These are phyloP conservation scores for Diaporthe longicolla DNA, from an alignment of 2,329 filamentous ascomycete species.

Conservation along the genomic window DNA sequence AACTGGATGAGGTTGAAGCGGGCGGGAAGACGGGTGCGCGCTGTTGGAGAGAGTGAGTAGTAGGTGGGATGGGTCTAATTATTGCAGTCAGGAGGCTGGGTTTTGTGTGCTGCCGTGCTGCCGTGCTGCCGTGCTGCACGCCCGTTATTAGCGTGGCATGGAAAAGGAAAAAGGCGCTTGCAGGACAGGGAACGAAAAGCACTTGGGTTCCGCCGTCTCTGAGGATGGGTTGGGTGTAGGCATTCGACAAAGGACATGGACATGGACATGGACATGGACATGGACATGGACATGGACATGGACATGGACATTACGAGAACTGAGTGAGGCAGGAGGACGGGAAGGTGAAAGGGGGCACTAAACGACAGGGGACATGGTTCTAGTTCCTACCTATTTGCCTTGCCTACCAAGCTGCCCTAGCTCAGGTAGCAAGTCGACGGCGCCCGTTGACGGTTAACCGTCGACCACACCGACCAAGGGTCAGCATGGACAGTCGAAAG, in stretches of 20 bases:
- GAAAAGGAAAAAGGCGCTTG: conserved; percentile 17
- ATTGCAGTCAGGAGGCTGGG: conserved; percentile 15
- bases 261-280: not conserved
- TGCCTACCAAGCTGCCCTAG: too few relatives aligned
- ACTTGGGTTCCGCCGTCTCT: conserved; percentile 7
- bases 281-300: not conserved
- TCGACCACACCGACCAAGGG: not conserved
- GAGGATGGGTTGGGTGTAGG: not conserved
- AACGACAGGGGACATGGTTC: conserved; percentile 27
- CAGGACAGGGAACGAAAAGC: conserved; percentile 2
- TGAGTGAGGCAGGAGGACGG: not conserved
- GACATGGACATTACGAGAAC: too few relatives aligned
- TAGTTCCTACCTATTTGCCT: too few relatives aligned
- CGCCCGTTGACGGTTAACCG: not conserved
- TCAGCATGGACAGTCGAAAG: not conserved
- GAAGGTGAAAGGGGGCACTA: not conserved
- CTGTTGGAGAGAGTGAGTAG: not conserved
- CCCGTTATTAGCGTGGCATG: not conserved
- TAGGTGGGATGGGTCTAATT: conserved; percentile 12
- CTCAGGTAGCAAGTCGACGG: not conserved
- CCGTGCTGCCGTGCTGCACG: not conserved
- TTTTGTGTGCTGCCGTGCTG: not conserved
- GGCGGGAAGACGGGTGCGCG: not conserved
- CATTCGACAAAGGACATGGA: not conserved
- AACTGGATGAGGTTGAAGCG: not conserved